phyloP scores from a whole-genome alignment of 192 early-diverging fungal species.

The Podila epigama region DNA sequence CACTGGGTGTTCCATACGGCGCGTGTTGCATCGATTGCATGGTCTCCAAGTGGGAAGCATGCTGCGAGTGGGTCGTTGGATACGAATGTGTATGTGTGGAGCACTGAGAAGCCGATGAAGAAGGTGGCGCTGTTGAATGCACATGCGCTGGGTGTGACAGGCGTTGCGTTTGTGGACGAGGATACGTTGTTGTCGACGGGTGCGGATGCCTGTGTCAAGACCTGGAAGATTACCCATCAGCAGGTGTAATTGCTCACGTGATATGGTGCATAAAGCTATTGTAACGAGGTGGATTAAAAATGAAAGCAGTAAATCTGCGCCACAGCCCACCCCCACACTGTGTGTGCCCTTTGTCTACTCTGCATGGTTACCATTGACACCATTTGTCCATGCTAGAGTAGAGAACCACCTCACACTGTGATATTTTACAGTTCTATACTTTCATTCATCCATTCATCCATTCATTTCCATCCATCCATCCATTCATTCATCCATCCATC shows the following conservation, averaged over 20 bases:
- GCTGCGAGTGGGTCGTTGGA: conserved; percentile 86
- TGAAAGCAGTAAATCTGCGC: too few species aligned
- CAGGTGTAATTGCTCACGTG: not conserved
- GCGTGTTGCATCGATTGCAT: conserved; percentile 81
- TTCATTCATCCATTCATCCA: too few species aligned
- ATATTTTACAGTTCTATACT: too few species aligned
- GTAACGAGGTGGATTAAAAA: too few species aligned
- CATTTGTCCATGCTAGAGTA: not conserved
- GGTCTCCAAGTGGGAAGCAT: conserved; percentile 78
- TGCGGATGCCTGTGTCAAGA: conserved; percentile 84
- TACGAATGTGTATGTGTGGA: conserved; percentile 93
- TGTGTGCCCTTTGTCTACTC: not conserved
- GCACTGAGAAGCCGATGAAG: conserved; percentile 77
- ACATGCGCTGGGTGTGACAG: conserved; percentile 81
- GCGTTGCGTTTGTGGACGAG: conserved; percentile 74
- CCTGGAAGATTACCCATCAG: conserved; percentile 59
- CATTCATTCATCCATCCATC: too few species aligned
- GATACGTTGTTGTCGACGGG: conserved; percentile 77
- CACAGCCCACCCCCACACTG: conserved; percentile 3
- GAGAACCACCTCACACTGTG: too few species aligned
- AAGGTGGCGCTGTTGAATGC: conserved; percentile 78
- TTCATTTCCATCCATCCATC: too few species aligned
- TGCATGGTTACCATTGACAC: not conserved
- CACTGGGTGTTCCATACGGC: conserved; percentile 93
- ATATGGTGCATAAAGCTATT: not conserved